These are phyloP conservation scores for Escovopsis weberi DNA, from an alignment of 2,329 filamentous ascomycete species.

Conservation along the genomic window DNA sequence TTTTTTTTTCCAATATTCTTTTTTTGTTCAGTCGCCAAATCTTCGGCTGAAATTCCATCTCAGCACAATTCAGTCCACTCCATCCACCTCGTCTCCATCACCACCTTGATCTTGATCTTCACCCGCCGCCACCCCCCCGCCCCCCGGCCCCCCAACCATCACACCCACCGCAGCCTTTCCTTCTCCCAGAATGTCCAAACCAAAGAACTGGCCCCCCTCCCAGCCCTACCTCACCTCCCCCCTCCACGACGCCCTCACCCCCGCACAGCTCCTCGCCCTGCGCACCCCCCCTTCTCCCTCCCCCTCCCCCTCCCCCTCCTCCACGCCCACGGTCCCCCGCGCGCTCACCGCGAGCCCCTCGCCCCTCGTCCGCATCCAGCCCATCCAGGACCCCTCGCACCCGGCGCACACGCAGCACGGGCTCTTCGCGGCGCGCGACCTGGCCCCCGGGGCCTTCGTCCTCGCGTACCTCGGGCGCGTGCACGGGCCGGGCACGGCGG, in stretches of 20 bases:
- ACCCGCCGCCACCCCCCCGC: too few species aligned
- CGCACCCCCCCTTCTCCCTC: conserved; percentile 15
- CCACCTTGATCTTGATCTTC: too few species aligned
- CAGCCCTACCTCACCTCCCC: conserved; percentile 39
- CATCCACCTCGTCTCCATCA: neutral
- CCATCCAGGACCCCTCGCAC: conserved; percentile 35
- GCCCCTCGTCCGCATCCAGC: conserved; percentile 36
- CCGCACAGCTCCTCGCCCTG: conserved; percentile 25
- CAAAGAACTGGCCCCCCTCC: conserved; percentile 43
- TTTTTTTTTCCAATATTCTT: too few species aligned
- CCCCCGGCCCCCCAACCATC: too few species aligned
- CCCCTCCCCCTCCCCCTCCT: conserved; percentile 7
- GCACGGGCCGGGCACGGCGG: conserved; percentile 24
- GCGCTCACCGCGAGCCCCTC: conserved; percentile 28
- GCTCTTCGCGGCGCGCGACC: conserved; percentile 41
- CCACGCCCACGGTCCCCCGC: conserved; percentile 3
- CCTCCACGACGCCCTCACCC: conserved; percentile 29
- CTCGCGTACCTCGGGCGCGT: conserved; percentile 48
- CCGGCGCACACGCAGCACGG: conserved; percentile 45
- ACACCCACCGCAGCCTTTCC: too few species aligned
- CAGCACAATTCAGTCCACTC: neutral
- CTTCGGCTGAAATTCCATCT: conserved; percentile 1
- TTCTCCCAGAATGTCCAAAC: conserved; percentile 16
- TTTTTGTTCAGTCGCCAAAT: conserved; percentile 1
- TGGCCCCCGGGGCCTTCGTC: conserved; percentile 41